Percentiles rank a stretch among this genome's conserved stretches.
Conservation (phyloP, 305 asterid species). For the Fraxinus paxiana region DNA sequence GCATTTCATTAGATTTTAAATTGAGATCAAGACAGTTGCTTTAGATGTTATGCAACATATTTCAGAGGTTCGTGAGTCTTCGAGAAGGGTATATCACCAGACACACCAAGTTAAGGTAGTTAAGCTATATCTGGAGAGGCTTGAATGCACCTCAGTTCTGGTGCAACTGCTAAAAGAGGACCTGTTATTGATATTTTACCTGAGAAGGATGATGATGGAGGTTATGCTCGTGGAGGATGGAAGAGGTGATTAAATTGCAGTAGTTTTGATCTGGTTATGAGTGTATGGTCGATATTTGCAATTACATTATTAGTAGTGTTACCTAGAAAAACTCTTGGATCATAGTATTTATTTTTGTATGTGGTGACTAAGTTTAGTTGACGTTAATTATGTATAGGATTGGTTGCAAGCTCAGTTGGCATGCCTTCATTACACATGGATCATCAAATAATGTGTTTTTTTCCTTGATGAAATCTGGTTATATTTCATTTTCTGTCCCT, state of each 20-base stretch:
- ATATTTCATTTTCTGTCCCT: background rate
- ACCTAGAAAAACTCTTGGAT: background rate
- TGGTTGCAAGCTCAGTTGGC: background rate
- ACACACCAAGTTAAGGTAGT: conserved; percentile 39
- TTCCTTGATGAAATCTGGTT: background rate
- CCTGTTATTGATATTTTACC: conserved; percentile 45
- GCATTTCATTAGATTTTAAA: conserved; percentile 24
- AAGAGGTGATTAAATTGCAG: conserved; percentile 60
- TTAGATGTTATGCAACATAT: conserved; percentile 84
- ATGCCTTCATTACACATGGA: background rate
- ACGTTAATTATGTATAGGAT: background rate
- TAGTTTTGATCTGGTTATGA: conserved; percentile 4
- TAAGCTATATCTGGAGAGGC: conserved; percentile 40
- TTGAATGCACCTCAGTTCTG: conserved; percentile 45
- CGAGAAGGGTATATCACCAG: conserved; percentile 43
- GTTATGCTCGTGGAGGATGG: conserved; percentile 89
- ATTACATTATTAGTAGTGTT: background rate
- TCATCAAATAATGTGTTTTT: background rate
- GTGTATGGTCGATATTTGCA: background rate
- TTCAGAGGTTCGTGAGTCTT: conserved; percentile 48
- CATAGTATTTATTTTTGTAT: background rate
- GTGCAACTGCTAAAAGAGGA: conserved; percentile 53
- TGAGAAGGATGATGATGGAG: conserved; percentile 67
- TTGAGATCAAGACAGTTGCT: conserved; percentile 34
- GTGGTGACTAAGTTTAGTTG: background rate